Percentiles rank a stretch among this genome's conserved stretches.
phyloP scores from a whole-genome alignment of 345 rosid genomes.

The Eucalyptus sp. region DNA sequence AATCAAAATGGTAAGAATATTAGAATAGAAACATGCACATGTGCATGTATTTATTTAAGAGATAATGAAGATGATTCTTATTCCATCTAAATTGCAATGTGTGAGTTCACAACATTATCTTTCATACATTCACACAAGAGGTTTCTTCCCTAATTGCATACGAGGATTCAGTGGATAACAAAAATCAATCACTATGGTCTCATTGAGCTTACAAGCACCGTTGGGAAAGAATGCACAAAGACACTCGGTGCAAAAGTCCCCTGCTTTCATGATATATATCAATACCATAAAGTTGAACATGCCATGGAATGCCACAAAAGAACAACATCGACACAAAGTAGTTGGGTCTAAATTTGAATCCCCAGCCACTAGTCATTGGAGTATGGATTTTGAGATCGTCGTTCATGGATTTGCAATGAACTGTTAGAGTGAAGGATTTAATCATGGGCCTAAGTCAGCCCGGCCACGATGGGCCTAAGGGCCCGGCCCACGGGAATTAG shows the following conservation, averaged over 20 bases:
- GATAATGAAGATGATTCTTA: background rate
- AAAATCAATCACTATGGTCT: background rate
- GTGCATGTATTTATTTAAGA: background rate
- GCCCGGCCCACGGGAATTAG: too few species aligned
- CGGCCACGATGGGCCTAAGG: too few species aligned
- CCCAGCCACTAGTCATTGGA: background rate
- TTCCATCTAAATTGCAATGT: background rate
- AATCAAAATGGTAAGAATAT: too few species aligned
- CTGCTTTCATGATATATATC: background rate
- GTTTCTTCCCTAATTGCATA: background rate
- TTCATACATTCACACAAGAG: background rate
- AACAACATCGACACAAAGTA: background rate
- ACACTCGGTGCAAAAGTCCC: background rate
- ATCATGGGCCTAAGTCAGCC: too few species aligned
- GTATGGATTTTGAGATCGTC: background rate
- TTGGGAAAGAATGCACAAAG: background rate
- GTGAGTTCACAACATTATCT: background rate
- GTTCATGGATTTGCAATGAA: background rate
- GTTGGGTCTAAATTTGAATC: background rate
- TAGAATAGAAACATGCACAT: background rate
- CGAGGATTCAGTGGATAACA: background rate
- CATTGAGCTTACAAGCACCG: background rate
- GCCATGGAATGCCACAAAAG: background rate
- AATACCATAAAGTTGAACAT: background rate
- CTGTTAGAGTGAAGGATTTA: too few species aligned